Conservation (phyloP, 2,329 filamentous ascomycete genomes). For the Aspergillus sp. region DNA sequence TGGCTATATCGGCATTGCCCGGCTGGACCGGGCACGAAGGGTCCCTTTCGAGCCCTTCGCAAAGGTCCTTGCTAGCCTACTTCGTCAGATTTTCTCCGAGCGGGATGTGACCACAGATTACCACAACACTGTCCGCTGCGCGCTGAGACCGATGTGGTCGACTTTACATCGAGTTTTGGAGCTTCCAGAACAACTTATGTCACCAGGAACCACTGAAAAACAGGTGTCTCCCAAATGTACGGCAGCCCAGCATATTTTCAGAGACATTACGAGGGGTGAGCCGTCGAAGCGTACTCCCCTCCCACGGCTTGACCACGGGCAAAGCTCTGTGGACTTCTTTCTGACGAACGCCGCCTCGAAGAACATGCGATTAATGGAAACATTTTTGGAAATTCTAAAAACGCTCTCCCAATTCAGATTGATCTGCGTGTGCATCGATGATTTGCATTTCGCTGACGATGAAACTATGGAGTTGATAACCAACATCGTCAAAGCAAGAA, state of each 20-base stretch:
- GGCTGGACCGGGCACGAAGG: conserved; percentile 59
- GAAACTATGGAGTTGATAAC: conserved; percentile 82
- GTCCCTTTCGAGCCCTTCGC: conserved; percentile 63
- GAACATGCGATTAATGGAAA: conserved; percentile 77
- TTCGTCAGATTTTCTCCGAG: conserved; percentile 66
- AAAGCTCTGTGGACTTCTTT: conserved; percentile 39
- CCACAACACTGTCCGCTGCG: conserved; percentile 57
- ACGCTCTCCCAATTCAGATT: conserved; percentile 81
- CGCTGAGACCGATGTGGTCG: conserved; percentile 58
- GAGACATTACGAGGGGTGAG: conserved; percentile 31
- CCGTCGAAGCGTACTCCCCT: conserved; percentile 31
- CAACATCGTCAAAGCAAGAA: conserved; percentile 73
- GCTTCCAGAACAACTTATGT: conserved; percentile 65
- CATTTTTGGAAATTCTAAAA: conserved; percentile 80
- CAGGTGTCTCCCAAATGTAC: conserved; percentile 29
- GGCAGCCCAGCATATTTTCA: conserved; percentile 30
- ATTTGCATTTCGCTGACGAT: conserved; percentile 85
- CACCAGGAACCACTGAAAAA: conserved; percentile 37
- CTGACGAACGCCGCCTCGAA: conserved; percentile 40
- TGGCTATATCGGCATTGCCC: conserved; percentile 61
- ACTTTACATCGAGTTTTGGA: conserved; percentile 59
- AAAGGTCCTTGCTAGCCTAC: conserved; percentile 59
- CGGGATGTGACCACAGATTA: conserved; percentile 62
- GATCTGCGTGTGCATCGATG: conserved; percentile 85
- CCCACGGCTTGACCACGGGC: conserved; percentile 35